Base-by-base conservation (phyloP, 495 filamentous ascomycete genomes). In the Xylaria acuta region DNA sequence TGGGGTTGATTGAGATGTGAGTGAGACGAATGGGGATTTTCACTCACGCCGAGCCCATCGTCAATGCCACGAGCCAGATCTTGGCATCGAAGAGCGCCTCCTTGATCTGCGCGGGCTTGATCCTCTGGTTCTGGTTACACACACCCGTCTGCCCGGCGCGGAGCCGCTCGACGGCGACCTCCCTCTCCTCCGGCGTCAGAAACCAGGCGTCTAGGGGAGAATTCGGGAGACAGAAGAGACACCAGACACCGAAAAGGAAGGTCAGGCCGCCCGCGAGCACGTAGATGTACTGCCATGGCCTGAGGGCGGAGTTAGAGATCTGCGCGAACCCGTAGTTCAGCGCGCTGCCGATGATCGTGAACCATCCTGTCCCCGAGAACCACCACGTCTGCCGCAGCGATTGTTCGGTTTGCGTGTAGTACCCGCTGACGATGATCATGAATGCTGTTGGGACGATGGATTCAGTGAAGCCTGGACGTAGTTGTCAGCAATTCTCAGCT, bases 291-390 rank as follows among this genome's bases (percentile, higher is more conserved):
- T 92, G 90, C 90, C 91, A 92, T 20, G 86, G 75, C 43, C 82
- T 84, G 68, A 92, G 76, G 0, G 80, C 75, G 5, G 87, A 90
- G 0, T 84, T 79, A 0, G 74, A 82, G 51, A 93, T 91, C 75
- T 92, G 88, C 1, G 85, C 90, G 77, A 92, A 93, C 0, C 88
- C 91, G 77, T 92, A 93, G 79, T 91, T 92, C 38, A 92, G 78
- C 0, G 87, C 89, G 9, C 86, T 83, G 11, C 91, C 91, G 66
- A 92, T 86, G 71, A 93, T 90, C 20, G 89, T 92, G 80, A 90
- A 92, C 72, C 88, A 83, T 9, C 90, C 90, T 0, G 89, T 92
- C 1, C 84, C 84, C 40, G 87, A 89, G 75, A 91, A 92, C 91
- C 90, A 93, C 88, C 88, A 91, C 49, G 85, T 86, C 73, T 92